phyloP scores from a whole-genome alignment of 2,329 filamentous ascomycete species.

The Sarocladium oryzae region DNA sequence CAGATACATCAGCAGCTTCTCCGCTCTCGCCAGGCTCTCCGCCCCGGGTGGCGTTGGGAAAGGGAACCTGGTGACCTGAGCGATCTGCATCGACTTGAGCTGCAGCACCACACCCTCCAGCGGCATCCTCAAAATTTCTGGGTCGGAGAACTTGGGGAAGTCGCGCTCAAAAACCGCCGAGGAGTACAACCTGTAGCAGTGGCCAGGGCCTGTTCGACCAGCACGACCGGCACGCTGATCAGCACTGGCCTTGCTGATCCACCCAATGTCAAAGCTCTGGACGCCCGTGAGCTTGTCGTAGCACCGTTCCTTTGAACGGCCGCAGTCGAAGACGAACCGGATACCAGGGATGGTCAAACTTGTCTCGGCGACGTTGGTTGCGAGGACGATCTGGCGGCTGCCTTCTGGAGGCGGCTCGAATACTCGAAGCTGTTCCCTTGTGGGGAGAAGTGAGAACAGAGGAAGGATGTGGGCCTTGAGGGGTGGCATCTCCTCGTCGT shows the following conservation, averaged over 20 bases:
- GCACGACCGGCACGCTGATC: slow-evolving; percentile 89
- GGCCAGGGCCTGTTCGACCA: slow-evolving; percentile 88
- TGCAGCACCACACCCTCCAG: slow-evolving; percentile 90
- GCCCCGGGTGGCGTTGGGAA: slow-evolving; percentile 87
- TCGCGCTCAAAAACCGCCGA: slow-evolving; percentile 90
- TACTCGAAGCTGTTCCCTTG: slow-evolving; percentile 82
- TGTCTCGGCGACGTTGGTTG: slow-evolving; percentile 95
- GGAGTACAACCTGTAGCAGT: slow-evolving; percentile 92
- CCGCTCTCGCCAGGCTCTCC: slow-evolving; percentile 70
- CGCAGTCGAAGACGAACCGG: slow-evolving; percentile 92
- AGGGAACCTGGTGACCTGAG: slow-evolving; percentile 87
- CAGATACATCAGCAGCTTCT: slow-evolving; percentile 79
- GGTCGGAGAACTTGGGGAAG: slow-evolving; percentile 77
- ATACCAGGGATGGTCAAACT: slow-evolving; percentile 95
- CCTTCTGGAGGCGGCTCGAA: slow-evolving; percentile 81
- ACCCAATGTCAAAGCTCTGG: slow-evolving; percentile 89
- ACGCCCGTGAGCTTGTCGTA: slow-evolving; percentile 87
- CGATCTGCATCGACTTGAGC: slow-evolving; percentile 89
- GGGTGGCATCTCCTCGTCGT: slow-evolving; percentile 52
- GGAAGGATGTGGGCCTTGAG: slow-evolving; percentile 83
- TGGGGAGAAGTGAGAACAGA: slow-evolving; percentile 86
- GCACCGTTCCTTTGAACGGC: slow-evolving; percentile 83
- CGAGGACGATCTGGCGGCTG: slow-evolving; percentile 77
- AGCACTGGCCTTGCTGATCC: slow-evolving; percentile 96
- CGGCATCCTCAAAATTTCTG: slow-evolving; percentile 84